Conservation (phyloP, 345 rosid genomes). For the Psidium friedrichsthalianum region DNA sequence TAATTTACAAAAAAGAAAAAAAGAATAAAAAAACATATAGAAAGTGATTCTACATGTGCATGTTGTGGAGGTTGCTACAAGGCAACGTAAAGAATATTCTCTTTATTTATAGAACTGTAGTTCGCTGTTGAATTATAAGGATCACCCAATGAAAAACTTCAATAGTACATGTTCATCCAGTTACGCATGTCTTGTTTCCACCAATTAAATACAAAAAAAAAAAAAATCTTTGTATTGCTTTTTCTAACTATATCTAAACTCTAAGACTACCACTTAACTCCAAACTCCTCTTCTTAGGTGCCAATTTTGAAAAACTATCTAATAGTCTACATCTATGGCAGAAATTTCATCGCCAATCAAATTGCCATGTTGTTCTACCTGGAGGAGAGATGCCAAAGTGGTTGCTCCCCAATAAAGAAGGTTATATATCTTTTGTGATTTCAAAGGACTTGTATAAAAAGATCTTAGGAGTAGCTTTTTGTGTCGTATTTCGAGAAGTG, state of each 20-base stretch:
- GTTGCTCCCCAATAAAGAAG: background rate
- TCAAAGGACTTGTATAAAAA: too few relatives aligned
- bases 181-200: background rate
- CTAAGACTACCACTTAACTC: background rate
- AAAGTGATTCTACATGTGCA: background rate
- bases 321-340: background rate
- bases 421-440: too few relatives aligned
- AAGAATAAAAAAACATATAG: too few relatives aligned
- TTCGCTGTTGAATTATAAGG: rapidly evolving
- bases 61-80: background rate
- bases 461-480: too few relatives aligned
- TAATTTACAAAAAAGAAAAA: background rate
- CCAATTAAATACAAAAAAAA: background rate
- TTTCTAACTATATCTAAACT: background rate
- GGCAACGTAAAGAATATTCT: background rate
- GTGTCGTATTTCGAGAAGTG: rapidly evolving
- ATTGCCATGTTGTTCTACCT: too few relatives aligned
- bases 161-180: background rate
- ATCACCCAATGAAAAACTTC: background rate
- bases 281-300: background rate
- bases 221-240: background rate
- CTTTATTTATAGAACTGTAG: background rate
- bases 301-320: background rate
- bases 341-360: too few relatives aligned
- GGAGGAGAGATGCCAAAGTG: background rate